Evolutionary conservation across 2,329 filamentous ascomycete genomes (phyloP).

Genomic region (Hymenoscyphus scutula): DNA sequence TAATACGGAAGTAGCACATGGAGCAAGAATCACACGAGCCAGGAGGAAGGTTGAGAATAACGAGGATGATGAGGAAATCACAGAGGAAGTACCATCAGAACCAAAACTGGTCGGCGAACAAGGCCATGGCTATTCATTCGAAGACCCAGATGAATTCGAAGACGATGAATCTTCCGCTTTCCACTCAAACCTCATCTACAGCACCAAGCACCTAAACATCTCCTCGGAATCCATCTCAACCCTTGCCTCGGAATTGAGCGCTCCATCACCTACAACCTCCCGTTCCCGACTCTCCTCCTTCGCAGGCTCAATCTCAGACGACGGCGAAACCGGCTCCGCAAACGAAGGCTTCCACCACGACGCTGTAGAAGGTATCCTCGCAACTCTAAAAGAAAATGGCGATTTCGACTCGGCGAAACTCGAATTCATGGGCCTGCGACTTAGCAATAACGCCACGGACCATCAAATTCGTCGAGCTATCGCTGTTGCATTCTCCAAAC

Average conservation of each 20-base stretch:
- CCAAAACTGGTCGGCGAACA: constrained; percentile 53
- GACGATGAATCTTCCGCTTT: constrained; percentile 61
- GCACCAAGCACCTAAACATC: constrained; percentile 37
- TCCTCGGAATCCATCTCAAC: constrained; percentile 62
- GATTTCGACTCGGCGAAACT: constrained; percentile 80
- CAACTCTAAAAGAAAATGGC: constrained; percentile 72
- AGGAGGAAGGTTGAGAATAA: constrained; percentile 34
- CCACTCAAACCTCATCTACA: constrained; percentile 45
- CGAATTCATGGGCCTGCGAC: constrained; percentile 89
- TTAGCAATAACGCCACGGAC: constrained; percentile 87
- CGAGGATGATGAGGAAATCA: constrained; percentile 35
- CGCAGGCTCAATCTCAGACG: constrained; percentile 67
- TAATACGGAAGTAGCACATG: constrained; percentile 45
- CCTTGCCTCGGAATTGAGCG: constrained; percentile 53
- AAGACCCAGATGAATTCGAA: constrained; percentile 55
- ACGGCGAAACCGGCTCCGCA: constrained; percentile 47
- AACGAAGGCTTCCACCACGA: constrained; percentile 77
- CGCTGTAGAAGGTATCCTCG: constrained; percentile 81
- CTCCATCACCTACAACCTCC: constrained; percentile 34
- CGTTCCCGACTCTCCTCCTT: constrained; percentile 69
- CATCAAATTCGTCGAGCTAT: constrained; percentile 84
- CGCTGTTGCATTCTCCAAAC: constrained; percentile 79
- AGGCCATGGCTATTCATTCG: constrained; percentile 63
- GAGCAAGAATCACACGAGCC: constrained; percentile 42
- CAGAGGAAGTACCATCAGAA: constrained; percentile 43